A percentile compares a stretch with the other conserved stretches of the same genome.
phyloP scores from a whole-genome alignment of 2,329 filamentous ascomycete genomes.

The Penicillium sp. region DNA sequence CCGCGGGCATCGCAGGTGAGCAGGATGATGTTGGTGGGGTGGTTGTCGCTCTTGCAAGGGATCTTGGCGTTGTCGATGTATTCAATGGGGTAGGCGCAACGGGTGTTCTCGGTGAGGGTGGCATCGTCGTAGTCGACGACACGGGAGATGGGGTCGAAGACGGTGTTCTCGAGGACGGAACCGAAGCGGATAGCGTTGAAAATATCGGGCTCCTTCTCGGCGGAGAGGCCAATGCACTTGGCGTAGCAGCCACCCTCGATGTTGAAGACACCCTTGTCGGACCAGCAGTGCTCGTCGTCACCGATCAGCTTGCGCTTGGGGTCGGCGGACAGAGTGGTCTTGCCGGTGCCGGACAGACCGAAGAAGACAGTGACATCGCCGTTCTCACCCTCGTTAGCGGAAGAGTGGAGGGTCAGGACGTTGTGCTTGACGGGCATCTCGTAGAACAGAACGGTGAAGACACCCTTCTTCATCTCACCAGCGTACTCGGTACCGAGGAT shows the following conservation, averaged over 20 bases:
- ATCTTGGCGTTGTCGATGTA: slow-evolving; percentile 99
- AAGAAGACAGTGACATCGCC: slow-evolving; percentile 99
- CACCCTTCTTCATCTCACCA: slow-evolving; percentile 95
- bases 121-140: slow-evolving; percentile 92
- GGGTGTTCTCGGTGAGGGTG: slow-evolving; percentile 96
- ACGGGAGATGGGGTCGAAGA: slow-evolving; percentile 87
- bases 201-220: slow-evolving; percentile 99
- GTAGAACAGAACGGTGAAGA: slow-evolving; percentile 99
- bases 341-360: slow-evolving; percentile 95
- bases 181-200: slow-evolving; percentile 94
- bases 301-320: slow-evolving; percentile 94
- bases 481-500: slow-evolving; percentile 99
- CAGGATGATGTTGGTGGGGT: slow-evolving; percentile 96
- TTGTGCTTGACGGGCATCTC: slow-evolving; percentile 99
- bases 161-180: slow-evolving; percentile 96
- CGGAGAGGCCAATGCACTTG: slow-evolving; percentile 95
- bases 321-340: slow-evolving; percentile 96
- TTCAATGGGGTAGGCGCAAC: slow-evolving; percentile 97
- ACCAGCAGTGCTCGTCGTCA: slow-evolving; percentile 99
- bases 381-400: slow-evolving; percentile 90
- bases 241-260: slow-evolving; percentile 99
- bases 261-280: slow-evolving; percentile 95
- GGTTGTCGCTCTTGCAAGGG: slow-evolving; percentile 79
- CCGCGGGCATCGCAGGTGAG: slow-evolving; percentile 97
- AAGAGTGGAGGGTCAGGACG: slow-evolving; percentile 95